A percentile compares a stretch with the other conserved stretches of the same genome.
phyloP scores from a whole-genome alignment of 371 early-diverging fungal species.

The Mortierella sp. region DNA sequence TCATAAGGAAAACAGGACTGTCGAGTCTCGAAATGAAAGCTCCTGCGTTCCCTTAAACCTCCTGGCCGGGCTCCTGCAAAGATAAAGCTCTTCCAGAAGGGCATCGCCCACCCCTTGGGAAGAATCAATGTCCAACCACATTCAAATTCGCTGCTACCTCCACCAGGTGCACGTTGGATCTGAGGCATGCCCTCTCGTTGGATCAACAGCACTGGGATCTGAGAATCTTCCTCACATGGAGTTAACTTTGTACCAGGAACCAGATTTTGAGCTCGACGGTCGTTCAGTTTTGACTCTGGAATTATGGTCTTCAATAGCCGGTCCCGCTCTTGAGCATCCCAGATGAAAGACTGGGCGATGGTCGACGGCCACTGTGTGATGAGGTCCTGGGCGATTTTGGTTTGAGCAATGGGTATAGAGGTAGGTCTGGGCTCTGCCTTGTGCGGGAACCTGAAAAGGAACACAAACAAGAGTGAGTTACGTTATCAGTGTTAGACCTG shows the following conservation, averaged over 20 bases:
- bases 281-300: slow-evolving; percentile 75
- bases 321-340: slow-evolving; percentile 66
- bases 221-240: slow-evolving; percentile 63
- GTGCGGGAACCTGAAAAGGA: slow-evolving; percentile 83
- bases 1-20: slow-evolving; percentile 70
- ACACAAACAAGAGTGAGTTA: too few relatives aligned
- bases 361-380: slow-evolving; percentile 71
- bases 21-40: slow-evolving; percentile 70
- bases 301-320: slow-evolving; percentile 56
- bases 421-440: slow-evolving; percentile 67
- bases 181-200: slow-evolving; percentile 70
- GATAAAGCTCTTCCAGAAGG: slow-evolving; percentile 89
- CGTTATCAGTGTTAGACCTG: too few relatives aligned
- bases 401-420: slow-evolving; percentile 44
- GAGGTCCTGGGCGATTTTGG: slow-evolving; percentile 39
- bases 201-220: slow-evolving; percentile 83
- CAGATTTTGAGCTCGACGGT: slow-evolving; percentile 70
- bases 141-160: slow-evolving; percentile 58
- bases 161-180: slow-evolving; percentile 23
- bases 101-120: slow-evolving; percentile 85
- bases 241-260: slow-evolving; percentile 79
- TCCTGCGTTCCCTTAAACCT: slow-evolving; percentile 68
- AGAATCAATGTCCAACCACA: slow-evolving; percentile 88
- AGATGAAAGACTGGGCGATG: slow-evolving; percentile 66
- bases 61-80: slow-evolving; percentile 91